These are phyloP conservation scores for Neofusicoccum parvum DNA, from an alignment of 2,329 filamentous ascomycete species.

Conservation along the genomic window DNA sequence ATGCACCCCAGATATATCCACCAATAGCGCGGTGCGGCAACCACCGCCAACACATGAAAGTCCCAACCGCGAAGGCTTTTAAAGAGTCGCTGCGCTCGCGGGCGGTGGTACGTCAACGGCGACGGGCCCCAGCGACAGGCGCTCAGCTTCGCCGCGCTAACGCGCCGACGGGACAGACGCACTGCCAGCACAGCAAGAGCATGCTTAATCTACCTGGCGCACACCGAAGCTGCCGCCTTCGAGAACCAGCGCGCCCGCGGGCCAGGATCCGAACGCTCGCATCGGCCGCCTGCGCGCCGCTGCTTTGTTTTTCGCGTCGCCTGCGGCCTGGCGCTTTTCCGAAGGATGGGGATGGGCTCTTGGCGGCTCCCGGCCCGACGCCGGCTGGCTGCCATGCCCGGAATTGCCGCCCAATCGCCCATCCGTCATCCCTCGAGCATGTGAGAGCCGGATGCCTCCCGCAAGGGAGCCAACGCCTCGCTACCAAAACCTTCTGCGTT, in stretches of 20 bases:
- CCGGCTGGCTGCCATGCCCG: neutral
- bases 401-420: neutral
- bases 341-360: neutral
- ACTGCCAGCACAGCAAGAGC: slow-evolving; percentile 10
- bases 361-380: neutral
- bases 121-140: neutral
- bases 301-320: neutral
- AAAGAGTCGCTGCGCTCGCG: neutral
- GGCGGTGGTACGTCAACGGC: neutral
- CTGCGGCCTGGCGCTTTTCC: neutral
- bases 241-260: neutral
- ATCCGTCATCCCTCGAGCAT: neutral
- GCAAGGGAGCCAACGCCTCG: neutral
- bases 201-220: neutral
- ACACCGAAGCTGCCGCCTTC: neutral
- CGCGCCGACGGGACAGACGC: neutral
- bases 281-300: neutral
- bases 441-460: neutral
- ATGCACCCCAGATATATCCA: slow-evolving; percentile 12
- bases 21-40: neutral
- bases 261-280: neutral
- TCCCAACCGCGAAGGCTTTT: neutral
- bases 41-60: slow-evolving; percentile 2
- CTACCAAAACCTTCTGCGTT: neutral
- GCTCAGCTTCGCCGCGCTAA: neutral